Conservation (phyloP, 148 eudicot genomes). For the Camellia granthamiana region DNA sequence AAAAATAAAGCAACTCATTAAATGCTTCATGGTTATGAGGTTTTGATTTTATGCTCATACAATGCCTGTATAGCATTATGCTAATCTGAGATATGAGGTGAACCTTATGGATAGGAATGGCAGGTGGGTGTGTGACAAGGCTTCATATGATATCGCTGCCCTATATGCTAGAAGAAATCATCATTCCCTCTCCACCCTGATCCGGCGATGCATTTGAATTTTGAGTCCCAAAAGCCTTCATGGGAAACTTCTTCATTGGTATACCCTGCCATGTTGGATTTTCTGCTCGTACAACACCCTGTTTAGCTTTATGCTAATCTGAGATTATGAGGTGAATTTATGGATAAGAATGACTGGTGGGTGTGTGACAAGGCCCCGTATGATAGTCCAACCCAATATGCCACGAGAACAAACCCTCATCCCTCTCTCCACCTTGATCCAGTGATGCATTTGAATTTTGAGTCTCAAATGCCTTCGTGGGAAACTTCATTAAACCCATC, state of each 20-base stretch:
- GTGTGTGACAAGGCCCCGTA: no score
- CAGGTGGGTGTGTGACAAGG: background rate
- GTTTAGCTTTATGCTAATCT: no score
- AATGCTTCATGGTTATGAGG: background rate
- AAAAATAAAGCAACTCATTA: background rate
- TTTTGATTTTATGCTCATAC: background rate
- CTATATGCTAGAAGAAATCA: background rate
- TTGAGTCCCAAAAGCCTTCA: background rate
- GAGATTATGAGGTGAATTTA: no score
- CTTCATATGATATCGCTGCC: background rate
- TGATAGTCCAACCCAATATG: no score
- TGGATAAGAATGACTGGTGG: no score
- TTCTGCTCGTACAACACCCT: no score
- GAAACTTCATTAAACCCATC: background rate
- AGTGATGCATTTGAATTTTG: no score
- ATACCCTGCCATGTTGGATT: no score
- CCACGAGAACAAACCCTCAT: no score
- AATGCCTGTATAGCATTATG: background rate
- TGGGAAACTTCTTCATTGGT: background rate
- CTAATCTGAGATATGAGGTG: background rate
- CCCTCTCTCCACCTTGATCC: background rate
- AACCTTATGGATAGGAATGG: background rate
- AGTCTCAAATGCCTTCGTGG: background rate
- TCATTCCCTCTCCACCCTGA: background rate
- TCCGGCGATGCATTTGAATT: background rate